phyloP scores from a whole-genome alignment of 495 filamentous ascomycete species.

The Endocarpon pusillum region DNA sequence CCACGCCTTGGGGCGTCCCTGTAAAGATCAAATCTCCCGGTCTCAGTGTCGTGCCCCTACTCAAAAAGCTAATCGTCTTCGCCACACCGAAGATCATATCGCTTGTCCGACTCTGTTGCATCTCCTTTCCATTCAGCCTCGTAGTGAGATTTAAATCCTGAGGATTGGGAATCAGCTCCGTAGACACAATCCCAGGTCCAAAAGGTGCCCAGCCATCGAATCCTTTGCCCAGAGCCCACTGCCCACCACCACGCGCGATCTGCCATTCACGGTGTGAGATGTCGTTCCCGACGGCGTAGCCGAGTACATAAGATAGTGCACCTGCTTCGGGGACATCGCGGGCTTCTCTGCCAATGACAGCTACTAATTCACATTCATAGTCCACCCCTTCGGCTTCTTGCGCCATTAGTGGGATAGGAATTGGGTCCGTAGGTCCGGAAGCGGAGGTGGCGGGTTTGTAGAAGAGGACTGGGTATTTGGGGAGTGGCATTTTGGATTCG shows the following conservation, averaged over 20 bases:
- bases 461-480: slow-evolving; percentile 63
- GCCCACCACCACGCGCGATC: slow-evolving; percentile 44
- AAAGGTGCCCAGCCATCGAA: slow-evolving; percentile 85
- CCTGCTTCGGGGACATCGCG: slow-evolving; percentile 44
- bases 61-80: slow-evolving; percentile 57
- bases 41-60: slow-evolving; percentile 57
- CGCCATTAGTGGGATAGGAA: slow-evolving; percentile 44
- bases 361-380: slow-evolving; percentile 74
- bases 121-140: slow-evolving; percentile 50
- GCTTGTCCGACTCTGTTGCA: slow-evolving; percentile 57
- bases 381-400: slow-evolving; percentile 39
- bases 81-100: slow-evolving; percentile 74
- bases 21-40: slow-evolving; percentile 77
- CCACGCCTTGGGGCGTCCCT: slow-evolving; percentile 43
- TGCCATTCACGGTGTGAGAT: slow-evolving; percentile 77
- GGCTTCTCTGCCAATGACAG: slow-evolving; percentile 57
- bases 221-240: slow-evolving; percentile 70
- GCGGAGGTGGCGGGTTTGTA: slow-evolving; percentile 68
- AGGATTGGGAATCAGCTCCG: slow-evolving; percentile 44
- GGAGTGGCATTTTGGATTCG: slow-evolving; percentile 59
- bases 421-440: slow-evolving; percentile 53
- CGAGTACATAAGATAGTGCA: slow-evolving; percentile 60
- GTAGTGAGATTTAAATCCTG: slow-evolving; percentile 49
- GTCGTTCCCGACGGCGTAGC: slow-evolving; percentile 71
- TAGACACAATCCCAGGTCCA: slow-evolving; percentile 63